Evolutionary conservation across 768 basidiomycete species (phyloP).

Genomic region (Boletus vermiculosoides): DNA sequence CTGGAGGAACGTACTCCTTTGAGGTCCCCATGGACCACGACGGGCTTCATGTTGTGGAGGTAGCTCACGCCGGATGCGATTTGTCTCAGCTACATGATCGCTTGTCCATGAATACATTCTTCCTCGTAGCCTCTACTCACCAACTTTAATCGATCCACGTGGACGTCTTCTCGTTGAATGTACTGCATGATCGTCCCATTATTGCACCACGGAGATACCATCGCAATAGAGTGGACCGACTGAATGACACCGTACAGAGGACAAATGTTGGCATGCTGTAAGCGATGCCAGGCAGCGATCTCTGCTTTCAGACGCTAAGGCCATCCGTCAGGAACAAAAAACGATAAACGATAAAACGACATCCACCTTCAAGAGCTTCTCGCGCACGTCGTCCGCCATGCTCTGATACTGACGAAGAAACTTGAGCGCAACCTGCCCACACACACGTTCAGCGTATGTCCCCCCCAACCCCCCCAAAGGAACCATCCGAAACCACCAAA

Average conservation of each 20-base stretch:
- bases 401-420: constrained; percentile 47
- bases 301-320: constrained; percentile 52
- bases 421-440: constrained; percentile 53
- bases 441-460: not conserved
- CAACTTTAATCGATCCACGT: constrained; percentile 45
- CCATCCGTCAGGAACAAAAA: not conserved
- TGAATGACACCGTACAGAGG: constrained; percentile 56
- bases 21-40: constrained; percentile 59
- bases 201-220: constrained; percentile 65
- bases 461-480: too few species aligned
- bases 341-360: not conserved
- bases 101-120: not conserved
- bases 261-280: constrained; percentile 55
- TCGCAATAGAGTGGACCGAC: constrained; percentile 49
- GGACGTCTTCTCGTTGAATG: constrained; percentile 40
- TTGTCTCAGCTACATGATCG: constrained; percentile 42
- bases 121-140: constrained; percentile 32
- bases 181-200: constrained; percentile 57
- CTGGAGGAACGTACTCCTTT: constrained; percentile 45
- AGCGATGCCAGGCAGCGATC: constrained; percentile 54
- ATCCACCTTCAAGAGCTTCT: constrained; percentile 50
- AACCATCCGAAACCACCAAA: not conserved
- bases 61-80: constrained; percentile 58
- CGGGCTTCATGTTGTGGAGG: constrained; percentile 52
- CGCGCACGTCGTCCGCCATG: constrained; percentile 50